Conservation (phyloP, 1,284 basidiomycete species). For the Naganishia albida region DNA sequence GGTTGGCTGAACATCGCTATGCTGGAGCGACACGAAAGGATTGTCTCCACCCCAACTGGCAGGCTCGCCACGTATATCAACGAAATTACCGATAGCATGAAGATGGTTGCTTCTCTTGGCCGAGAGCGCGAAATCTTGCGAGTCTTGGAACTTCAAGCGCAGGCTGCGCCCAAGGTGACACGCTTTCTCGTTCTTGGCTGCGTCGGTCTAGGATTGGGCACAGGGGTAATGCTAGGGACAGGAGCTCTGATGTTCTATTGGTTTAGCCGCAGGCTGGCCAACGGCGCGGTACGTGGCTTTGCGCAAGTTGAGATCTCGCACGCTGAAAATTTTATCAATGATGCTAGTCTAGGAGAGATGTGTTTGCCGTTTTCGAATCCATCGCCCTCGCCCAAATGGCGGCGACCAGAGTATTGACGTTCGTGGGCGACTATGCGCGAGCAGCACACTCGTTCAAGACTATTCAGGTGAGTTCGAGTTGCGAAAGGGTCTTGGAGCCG, state of each 20-base stretch:
- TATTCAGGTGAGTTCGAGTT: conserved; percentile 36
- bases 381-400: not conserved
- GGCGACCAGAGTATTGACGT: conserved; percentile 38
- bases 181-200: conserved; percentile 45
- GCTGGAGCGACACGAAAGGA: conserved; percentile 45
- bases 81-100: conserved; percentile 54
- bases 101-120: conserved; percentile 53
- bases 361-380: too few species aligned
- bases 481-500: too few species aligned
- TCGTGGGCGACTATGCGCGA: conserved; percentile 42
- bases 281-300: conserved; percentile 16
- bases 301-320: too few species aligned
- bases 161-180: conserved; percentile 9
- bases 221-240: conserved; percentile 49
- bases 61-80: conserved; percentile 47
- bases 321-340: too few species aligned
- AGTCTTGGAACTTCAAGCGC: conserved; percentile 34
- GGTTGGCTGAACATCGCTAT: conserved; percentile 40
- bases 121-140: conserved; percentile 46
- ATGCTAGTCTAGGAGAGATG: too few species aligned
- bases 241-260: conserved; percentile 52
- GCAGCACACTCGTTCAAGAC: conserved; percentile 36
- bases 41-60: conserved; percentile 46
- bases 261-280: conserved; percentile 44
- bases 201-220: conserved; percentile 47